These are phyloP conservation scores for Asterionellopsis glacialis DNA, from an alignment of 108 stramenopile species.

Conservation along the genomic window DNA sequence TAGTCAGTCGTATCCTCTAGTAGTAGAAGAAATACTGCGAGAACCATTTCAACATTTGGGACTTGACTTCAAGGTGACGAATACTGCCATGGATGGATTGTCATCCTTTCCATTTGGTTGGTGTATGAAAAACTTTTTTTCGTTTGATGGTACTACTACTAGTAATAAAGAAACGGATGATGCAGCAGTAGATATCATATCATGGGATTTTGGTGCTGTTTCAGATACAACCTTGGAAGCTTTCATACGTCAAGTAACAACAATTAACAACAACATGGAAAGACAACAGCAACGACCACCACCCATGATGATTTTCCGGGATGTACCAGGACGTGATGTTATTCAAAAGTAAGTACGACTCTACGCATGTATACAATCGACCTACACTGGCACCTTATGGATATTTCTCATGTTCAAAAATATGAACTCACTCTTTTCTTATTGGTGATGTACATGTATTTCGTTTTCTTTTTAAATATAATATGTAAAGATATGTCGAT, in stretches of 20 bases:
- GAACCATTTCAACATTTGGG: slow-evolving; percentile 31
- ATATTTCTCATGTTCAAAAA: too few species aligned
- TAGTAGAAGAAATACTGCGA: slow-evolving; percentile 41
- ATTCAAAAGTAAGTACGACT: slow-evolving; percentile 4
- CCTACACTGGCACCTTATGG: too few species aligned
- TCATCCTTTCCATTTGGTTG: slow-evolving; percentile 86
- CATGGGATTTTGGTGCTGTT: slow-evolving; percentile 79
- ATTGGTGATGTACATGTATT: not conserved
- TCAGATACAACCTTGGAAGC: slow-evolving; percentile 53
- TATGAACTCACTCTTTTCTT: not conserved
- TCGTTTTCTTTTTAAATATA: not conserved
- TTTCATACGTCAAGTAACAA: slow-evolving; percentile 56
- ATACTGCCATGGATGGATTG: slow-evolving; percentile 80
- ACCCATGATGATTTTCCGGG: slow-evolving; percentile 72
- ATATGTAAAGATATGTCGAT: not conserved
- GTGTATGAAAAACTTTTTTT: slow-evolving; percentile 74
- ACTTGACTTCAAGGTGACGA: slow-evolving; percentile 52
- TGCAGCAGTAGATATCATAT: slow-evolving; percentile 40
- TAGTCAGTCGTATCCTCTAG: slow-evolving; percentile 73
- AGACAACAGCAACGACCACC: too few species aligned
- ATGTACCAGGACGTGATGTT: slow-evolving; percentile 27
- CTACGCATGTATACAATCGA: too few species aligned
- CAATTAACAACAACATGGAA: not conserved
- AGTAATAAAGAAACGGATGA: too few species aligned
- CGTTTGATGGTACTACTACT: too few species aligned